These are phyloP conservation scores for Nitzschia sp. DNA, from an alignment of 108 stramenopile genomes.

Conservation along the genomic window DNA sequence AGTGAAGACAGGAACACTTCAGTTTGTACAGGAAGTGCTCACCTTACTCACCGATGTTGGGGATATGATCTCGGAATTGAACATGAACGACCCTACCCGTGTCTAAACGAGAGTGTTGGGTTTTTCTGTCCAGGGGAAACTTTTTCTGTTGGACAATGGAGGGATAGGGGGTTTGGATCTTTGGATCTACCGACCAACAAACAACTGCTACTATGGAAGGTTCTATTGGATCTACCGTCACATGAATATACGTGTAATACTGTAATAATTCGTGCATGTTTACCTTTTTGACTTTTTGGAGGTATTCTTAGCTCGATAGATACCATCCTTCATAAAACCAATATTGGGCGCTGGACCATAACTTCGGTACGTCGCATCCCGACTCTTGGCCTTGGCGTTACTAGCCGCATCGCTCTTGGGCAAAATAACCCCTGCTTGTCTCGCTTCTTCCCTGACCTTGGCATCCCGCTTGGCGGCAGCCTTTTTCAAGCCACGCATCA, in stretches of 20 bases:
- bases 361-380: constrained; percentile 28
- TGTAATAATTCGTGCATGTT: no score
- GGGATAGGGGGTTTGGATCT: no score
- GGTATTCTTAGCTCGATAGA: constrained; percentile 49
- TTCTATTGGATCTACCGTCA: no score
- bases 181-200: no score
- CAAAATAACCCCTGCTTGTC: constrained; percentile 71
- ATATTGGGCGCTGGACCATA: constrained; percentile 74
- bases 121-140: background rate
- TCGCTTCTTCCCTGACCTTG: constrained; percentile 50
- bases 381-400: constrained; percentile 30
- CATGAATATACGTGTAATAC: no score
- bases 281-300: background rate
- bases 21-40: constrained; percentile 37
- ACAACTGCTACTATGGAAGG: no score
- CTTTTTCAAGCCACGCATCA: constrained; percentile 67
- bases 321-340: constrained; percentile 75
- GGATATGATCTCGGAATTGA: constrained; percentile 51
- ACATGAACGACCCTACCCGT: constrained; percentile 70
- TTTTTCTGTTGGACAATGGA: no score
- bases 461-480: constrained; percentile 68
- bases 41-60: constrained; percentile 48
- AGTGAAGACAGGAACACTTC: constrained; percentile 16
- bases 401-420: constrained; percentile 32
- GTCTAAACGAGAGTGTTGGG: constrained; percentile 33